Percentiles rank a stretch among this genome's conserved stretches.
These are phyloP conservation scores for Boletus sp. DNA, from an alignment of 1,284 basidiomycete genomes.

Conservation along the genomic window DNA sequence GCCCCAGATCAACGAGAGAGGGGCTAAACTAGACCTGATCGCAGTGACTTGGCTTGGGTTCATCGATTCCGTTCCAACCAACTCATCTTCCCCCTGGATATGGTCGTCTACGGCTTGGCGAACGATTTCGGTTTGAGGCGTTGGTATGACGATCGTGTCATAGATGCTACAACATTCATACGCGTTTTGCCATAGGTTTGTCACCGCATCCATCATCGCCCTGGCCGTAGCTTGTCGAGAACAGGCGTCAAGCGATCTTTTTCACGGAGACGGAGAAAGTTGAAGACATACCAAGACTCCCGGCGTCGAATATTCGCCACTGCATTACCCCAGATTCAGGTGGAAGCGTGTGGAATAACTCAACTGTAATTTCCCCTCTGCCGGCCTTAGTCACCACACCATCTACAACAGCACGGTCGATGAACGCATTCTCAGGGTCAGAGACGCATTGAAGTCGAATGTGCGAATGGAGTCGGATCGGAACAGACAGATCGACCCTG, in stretches of 20 bases:
- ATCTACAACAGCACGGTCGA: constrained; percentile 52
- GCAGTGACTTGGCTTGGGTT: constrained; percentile 59
- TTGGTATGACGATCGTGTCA: constrained; percentile 45
- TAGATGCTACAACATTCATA: constrained; percentile 54
- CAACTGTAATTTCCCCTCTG: constrained; percentile 57
- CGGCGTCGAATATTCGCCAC: constrained; percentile 66
- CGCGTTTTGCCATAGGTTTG: constrained; percentile 47
- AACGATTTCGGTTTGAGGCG: constrained; percentile 2
- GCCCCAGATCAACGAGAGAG: constrained; percentile 64
- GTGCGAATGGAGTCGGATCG: constrained; percentile 62
- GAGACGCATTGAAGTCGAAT: constrained; percentile 62
- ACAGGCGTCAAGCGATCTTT: background rate
- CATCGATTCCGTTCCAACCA: constrained; percentile 36
- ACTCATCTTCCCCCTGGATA: constrained; percentile 20
- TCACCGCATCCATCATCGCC: constrained; percentile 65
- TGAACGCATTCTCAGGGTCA: constrained; percentile 52
- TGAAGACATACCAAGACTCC: constrained; percentile 51
- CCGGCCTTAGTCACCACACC: constrained; percentile 54
- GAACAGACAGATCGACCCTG: constrained; percentile 53
- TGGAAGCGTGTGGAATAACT: constrained; percentile 57
- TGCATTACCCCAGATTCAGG: constrained; percentile 60
- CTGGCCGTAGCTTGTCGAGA: constrained; percentile 52
- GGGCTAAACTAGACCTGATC: constrained; percentile 45
- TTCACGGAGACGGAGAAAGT: background rate
- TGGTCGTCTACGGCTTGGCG: background rate